Base-by-base conservation (phyloP, 495 filamentous ascomycete genomes). In the Penicillium paradoxum region DNA sequence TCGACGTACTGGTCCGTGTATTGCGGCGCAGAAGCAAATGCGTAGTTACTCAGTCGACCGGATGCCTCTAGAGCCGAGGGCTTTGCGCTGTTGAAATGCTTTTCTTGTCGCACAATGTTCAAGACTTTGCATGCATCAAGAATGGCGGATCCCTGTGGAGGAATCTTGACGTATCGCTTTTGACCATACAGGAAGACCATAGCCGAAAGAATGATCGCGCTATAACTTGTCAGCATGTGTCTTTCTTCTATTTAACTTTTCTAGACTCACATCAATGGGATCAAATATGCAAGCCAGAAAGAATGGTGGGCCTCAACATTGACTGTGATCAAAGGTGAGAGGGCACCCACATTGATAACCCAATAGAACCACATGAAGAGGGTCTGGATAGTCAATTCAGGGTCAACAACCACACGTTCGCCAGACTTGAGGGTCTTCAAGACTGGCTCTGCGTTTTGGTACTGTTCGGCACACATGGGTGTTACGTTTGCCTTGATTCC, bases 261-360 rank as follows among this genome's bases (percentile, higher is more conserved):
- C 15, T 11, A 18, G 11, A 33, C 30, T 37, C 17, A 54, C 33
- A 45, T 68, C 10, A 32, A 72, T 51, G 25, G 69, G 13, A 85
- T 67, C 2, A 75, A 67, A 60, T 65, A 87, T 1, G 84, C 74
- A n/a, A 86, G 75, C 72, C 78, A 87, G 68, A 87, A 88, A 24
- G 83, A 84, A 49, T 37, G 60, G 19, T 34, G 64, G 18, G 39
- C 57, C 67, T 40, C 74, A 32, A 53, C 59, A 67, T 49, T 57
- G 42, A 54, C 54, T 47, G 55, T 64, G 18, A 57, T 53, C 22
- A 60, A 30, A 2, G 49, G 50, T 69, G 76, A 38, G 61, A 80
- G 48, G 1, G 74, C 70, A 9, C 65, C 71, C 14, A 75, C 55
- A 43, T 76, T 76, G 25, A 45, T 27, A 7, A 45, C 43, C 43